phyloP scores from a whole-genome alignment of 169 alveolate genomes.

The Babesia bigemina region DNA sequence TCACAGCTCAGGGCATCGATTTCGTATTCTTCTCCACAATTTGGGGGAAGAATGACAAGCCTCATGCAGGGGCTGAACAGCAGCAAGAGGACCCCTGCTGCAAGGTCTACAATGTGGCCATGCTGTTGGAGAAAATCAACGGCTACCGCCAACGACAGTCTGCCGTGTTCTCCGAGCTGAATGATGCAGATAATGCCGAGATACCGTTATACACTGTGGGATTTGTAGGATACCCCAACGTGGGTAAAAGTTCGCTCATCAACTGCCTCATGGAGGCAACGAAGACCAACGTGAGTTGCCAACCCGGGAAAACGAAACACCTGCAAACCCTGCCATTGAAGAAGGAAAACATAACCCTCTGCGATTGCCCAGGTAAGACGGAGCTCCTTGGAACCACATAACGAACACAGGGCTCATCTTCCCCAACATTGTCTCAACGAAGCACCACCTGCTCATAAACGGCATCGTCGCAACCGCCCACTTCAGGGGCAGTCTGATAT shows the following conservation, averaged over 20 bases:
- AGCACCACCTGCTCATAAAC: slow-evolving; percentile 94
- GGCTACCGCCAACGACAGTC: slow-evolving; percentile 43
- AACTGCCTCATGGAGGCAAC: slow-evolving; percentile 93
- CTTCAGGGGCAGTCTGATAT: slow-evolving; percentile 87
- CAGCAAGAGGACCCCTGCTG: slow-evolving; percentile 4
- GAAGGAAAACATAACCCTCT: slow-evolving; percentile 84
- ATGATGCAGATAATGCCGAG: not conserved
- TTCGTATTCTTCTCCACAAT: slow-evolving; percentile 91
- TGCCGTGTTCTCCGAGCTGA: slow-evolving; percentile 14
- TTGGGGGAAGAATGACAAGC: slow-evolving; percentile 14
- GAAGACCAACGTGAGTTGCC: slow-evolving; percentile 93
- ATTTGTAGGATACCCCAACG: slow-evolving; percentile 99
- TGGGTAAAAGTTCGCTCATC: slow-evolving; percentile 98
- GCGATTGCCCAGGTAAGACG: slow-evolving; percentile 92
- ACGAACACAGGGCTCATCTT: slow-evolving; percentile 91
- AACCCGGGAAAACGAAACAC: slow-evolving; percentile 99
- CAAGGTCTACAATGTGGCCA: slow-evolving; percentile 67
- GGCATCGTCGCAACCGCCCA: slow-evolving; percentile 96
- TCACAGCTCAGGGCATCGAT: slow-evolving; percentile 68
- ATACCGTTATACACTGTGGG: slow-evolving; percentile 87
- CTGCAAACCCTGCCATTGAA: slow-evolving; percentile 89
- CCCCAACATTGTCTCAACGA: slow-evolving; percentile 94
- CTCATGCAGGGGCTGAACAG: not conserved
- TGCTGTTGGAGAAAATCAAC: slow-evolving; percentile 61
- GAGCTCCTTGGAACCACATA: not conserved